These are phyloP conservation scores for Allantophomopsis cytisporea DNA, from an alignment of 2,329 filamentous ascomycete genomes.

Conservation along the genomic window DNA sequence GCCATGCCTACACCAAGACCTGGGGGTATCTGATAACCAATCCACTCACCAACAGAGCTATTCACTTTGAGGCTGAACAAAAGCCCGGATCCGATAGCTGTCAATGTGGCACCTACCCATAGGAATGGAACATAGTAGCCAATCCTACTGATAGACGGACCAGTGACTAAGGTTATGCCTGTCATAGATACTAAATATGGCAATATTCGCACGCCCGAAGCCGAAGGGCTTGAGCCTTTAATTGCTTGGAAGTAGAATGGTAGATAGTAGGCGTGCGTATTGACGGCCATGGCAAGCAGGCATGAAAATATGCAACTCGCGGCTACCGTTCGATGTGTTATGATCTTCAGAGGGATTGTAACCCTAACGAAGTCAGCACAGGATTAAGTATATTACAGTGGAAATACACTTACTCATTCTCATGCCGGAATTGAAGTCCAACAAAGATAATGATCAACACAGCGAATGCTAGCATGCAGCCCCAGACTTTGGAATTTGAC, in stretches of 20 bases:
- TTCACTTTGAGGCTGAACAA: slow-evolving; percentile 19
- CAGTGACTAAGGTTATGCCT: slow-evolving; percentile 22
- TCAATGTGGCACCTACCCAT: slow-evolving; percentile 24
- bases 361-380: too few relatives aligned
- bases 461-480: too few relatives aligned
- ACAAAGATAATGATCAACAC: too few relatives aligned
- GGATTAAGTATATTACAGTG: too few relatives aligned
- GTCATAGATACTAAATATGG: slow-evolving; percentile 16
- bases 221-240: background rate
- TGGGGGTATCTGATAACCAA: slow-evolving; percentile 33
- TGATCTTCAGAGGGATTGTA: too few relatives aligned
- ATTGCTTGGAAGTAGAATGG: slow-evolving; percentile 5
- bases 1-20: slow-evolving; percentile 28
- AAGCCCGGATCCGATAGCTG: slow-evolving; percentile 24
- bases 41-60: slow-evolving; percentile 31
- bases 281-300: too few relatives aligned
- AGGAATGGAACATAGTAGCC: slow-evolving; percentile 26
- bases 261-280: slow-evolving; percentile 2
- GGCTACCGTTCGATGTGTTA: too few relatives aligned
- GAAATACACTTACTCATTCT: too few relatives aligned
- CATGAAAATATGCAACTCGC: too few relatives aligned
- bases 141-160: slow-evolving; percentile 19
- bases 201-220: background rate
- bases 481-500: too few relatives aligned
- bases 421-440: too few relatives aligned